Percentiles rank a stretch among this genome's conserved stretches.
phyloP scores from a whole-genome alignment of 2,329 filamentous ascomycete species.

The Domatiomyces catenatus region DNA sequence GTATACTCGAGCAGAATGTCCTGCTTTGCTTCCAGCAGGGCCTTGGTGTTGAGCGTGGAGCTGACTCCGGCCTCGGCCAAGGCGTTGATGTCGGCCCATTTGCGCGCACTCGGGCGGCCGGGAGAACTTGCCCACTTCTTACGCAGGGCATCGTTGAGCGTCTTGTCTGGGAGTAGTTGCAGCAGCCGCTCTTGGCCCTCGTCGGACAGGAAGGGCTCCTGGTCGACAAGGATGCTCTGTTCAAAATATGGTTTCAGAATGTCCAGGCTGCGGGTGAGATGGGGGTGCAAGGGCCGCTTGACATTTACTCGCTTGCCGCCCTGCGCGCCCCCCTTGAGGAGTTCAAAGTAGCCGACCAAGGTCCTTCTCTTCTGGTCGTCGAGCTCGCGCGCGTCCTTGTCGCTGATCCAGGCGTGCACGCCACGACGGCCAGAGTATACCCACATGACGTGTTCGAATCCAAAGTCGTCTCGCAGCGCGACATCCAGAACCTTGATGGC shows the following conservation, averaged over 20 bases:
- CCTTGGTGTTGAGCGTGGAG: conserved; percentile 54
- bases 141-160: conserved; percentile 60
- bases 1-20: conserved; percentile 96
- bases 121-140: conserved; percentile 85
- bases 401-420: conserved; percentile 96
- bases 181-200: conserved; percentile 65
- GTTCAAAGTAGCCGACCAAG: conserved; percentile 76
- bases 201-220: conserved; percentile 66
- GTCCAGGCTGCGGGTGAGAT: conserved; percentile 70
- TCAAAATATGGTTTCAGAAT: conserved; percentile 75
- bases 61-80: conserved; percentile 62
- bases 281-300: conserved; percentile 73
- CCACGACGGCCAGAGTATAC: conserved; percentile 94
- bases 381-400: conserved; percentile 67
- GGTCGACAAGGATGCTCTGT: conserved; percentile 57
- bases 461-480: conserved; percentile 83
- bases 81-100: conserved; percentile 89
- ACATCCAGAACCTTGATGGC: conserved; percentile 84
- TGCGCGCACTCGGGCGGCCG: conserved; percentile 57
- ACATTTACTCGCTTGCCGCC: conserved; percentile 76
- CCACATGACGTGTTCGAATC: conserved; percentile 94
- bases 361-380: conserved; percentile 74
- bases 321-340: conserved; percentile 74
- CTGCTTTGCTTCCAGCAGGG: conserved; percentile 77
- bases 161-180: conserved; percentile 66